Evolutionary conservation across 495 filamentous ascomycete genomes (phyloP).

Genomic region (Penicillium paxilli): DNA sequence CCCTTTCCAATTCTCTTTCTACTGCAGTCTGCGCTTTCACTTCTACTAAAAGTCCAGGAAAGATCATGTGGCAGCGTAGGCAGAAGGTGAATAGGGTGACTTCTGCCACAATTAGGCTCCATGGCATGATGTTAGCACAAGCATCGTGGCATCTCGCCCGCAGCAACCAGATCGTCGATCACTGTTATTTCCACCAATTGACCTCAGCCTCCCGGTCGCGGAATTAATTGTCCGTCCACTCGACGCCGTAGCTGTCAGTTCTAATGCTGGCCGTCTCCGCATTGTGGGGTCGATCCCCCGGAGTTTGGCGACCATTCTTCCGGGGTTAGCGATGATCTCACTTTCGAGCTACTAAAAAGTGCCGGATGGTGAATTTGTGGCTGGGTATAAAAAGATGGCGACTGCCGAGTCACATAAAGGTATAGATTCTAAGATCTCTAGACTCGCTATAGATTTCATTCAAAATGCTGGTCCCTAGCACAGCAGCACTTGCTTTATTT

Average conservation of each 20-base stretch:
- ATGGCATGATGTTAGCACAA: background rate
- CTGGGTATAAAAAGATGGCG: conserved; percentile 4
- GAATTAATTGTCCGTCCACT: conserved; percentile 19
- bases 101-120: too few species aligned
- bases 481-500: background rate
- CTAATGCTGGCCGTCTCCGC: conserved; percentile 7
- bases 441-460: background rate
- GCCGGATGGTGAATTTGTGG: background rate
- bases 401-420: background rate
- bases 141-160: background rate
- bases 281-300: conserved; percentile 8
- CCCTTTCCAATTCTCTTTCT: too few species aligned
- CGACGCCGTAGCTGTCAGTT: background rate
- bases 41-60: too few species aligned
- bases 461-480: conserved; percentile 9
- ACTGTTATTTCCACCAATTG: conserved; percentile 14
- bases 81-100: too few species aligned
- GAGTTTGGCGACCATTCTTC: background rate
- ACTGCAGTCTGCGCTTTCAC: too few species aligned
- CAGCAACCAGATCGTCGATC: conserved; percentile 3
- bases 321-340: conserved; percentile 3
- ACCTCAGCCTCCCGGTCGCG: background rate
- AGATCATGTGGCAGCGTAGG: too few species aligned
- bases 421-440: background rate
- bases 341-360: background rate